Evolutionary conservation across 192 early-diverging fungal genomes (phyloP).

Genomic region (Phycomyces blakesleeanus): DNA sequence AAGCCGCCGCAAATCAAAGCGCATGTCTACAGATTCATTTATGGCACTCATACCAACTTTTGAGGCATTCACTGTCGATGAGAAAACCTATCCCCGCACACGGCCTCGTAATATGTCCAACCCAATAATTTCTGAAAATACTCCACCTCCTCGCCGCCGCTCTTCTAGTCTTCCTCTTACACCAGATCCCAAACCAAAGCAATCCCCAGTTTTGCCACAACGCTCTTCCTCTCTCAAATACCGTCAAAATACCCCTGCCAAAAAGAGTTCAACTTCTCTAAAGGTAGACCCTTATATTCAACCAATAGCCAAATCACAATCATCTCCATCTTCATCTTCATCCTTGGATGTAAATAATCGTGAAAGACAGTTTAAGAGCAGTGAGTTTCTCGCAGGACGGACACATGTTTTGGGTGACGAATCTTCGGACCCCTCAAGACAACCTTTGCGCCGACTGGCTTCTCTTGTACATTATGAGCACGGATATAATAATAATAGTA

Average conservation of each 20-base stretch:
- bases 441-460: too few relatives aligned
- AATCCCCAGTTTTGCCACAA: neutral
- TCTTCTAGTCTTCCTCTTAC: constrained; percentile 7
- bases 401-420: too few relatives aligned
- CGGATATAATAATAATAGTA: too few relatives aligned
- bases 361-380: too few relatives aligned
- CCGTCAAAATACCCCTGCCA: neutral
- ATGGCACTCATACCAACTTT: constrained; percentile 10
- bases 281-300: neutral
- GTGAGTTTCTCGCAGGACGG: too few relatives aligned
- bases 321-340: neutral
- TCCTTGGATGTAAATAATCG: neutral
- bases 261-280: neutral
- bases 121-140: neutral
- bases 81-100: neutral
- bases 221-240: constrained; percentile 18
- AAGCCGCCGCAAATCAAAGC: too few relatives aligned
- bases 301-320: neutral
- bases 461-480: too few relatives aligned
- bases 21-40: constrained; percentile 11
- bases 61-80: constrained; percentile 9
- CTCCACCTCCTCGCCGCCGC: constrained; percentile 3
- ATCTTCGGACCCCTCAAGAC: too few relatives aligned
- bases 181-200: neutral
- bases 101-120: neutral